Base-by-base conservation (phyloP, 164 flowering plant genomes). In the Liquidambar formosana region DNA sequence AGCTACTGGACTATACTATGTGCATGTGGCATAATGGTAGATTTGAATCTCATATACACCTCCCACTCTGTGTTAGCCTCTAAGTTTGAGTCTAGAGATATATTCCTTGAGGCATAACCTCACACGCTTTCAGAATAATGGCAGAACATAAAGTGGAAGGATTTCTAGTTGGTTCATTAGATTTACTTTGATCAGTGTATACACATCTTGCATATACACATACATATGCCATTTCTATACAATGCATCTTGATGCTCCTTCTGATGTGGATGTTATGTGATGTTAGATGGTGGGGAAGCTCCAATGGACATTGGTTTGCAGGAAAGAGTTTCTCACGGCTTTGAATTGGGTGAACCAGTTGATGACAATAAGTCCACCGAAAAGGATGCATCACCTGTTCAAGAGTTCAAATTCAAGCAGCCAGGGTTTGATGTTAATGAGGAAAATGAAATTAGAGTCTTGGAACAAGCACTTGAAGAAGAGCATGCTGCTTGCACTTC, bases 381-480 rank as follows among this genome's bases (percentile, higher is more conserved):
- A 54, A 70, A 56, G 68, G 73, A 75, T 69, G 48, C 44, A 33
- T 22, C 74, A 16, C 63, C 65, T 64, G 69, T 26, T 65, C 79
- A 62, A 70, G 83, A 75, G 60, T 53, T 65, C 3, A 72, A 64
- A 5, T 33, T 6, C 41, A 33, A 33, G 41, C 71, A 71, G 44
- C 19, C 63, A 4, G 74, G 48, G 38, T 60, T 52, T 67, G 79
- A 73, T 57, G 72, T 67, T 16, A 67, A 72, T 61, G 80, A 81
- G 12, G 57, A 70, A 70, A 67, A 76, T 75, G 52, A 73, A 22
- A 63, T 85, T 16, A 75, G 75, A 68, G 27, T 73, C 41, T 82
- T 91, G 82, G 86, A 87, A 75, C 84, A 79, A 64, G 86, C 88
- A 4, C 85, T 94, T 52, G 86, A 84, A 74, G 86, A 87, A 75